These are phyloP conservation scores for Skeletonema menzelii DNA, from an alignment of 108 stramenopile species.

Conservation along the genomic window DNA sequence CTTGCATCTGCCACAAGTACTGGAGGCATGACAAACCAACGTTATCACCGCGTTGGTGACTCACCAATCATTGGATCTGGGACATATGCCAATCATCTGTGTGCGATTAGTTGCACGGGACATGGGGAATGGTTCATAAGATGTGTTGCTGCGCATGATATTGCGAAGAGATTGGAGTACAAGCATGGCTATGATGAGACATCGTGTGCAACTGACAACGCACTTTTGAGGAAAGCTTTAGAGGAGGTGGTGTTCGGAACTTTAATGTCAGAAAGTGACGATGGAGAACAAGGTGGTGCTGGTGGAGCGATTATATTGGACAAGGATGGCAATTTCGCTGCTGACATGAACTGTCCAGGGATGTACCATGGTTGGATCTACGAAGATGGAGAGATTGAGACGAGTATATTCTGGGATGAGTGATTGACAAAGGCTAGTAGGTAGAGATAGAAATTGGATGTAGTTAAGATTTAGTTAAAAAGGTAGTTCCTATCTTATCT, in stretches of 20 bases:
- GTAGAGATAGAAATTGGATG: background rate
- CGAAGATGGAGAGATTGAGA: slow-evolving; percentile 31
- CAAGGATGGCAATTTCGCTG: slow-evolving; percentile 36
- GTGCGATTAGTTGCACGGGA: slow-evolving; percentile 41
- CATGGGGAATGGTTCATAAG: slow-evolving; percentile 43
- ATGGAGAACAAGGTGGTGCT: slow-evolving; percentile 17
- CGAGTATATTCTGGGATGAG: slow-evolving; percentile 28
- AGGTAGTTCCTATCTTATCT: background rate
- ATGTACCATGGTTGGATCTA: slow-evolving; percentile 45
- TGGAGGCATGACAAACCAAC: slow-evolving; percentile 41
- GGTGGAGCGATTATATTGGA: slow-evolving; percentile 34
- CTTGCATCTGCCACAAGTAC: slow-evolving; percentile 45
- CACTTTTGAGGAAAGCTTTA: slow-evolving; percentile 25
- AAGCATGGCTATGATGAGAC: slow-evolving; percentile 21
- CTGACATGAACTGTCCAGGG: slow-evolving; percentile 32
- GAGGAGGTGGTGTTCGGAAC: slow-evolving; percentile 31
- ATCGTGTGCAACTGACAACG: background rate
- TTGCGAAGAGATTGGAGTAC: slow-evolving; percentile 35
- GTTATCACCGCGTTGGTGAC: slow-evolving; percentile 31
- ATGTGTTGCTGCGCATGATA: slow-evolving; percentile 39
- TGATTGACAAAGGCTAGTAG: background rate
- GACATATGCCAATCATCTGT: slow-evolving; percentile 35
- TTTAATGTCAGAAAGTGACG: slow-evolving; percentile 7
- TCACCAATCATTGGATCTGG: slow-evolving; percentile 40
- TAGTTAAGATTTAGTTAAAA: background rate